phyloP scores from a whole-genome alignment of 768 basidiomycete genomes.

The Clavulina sp. region DNA sequence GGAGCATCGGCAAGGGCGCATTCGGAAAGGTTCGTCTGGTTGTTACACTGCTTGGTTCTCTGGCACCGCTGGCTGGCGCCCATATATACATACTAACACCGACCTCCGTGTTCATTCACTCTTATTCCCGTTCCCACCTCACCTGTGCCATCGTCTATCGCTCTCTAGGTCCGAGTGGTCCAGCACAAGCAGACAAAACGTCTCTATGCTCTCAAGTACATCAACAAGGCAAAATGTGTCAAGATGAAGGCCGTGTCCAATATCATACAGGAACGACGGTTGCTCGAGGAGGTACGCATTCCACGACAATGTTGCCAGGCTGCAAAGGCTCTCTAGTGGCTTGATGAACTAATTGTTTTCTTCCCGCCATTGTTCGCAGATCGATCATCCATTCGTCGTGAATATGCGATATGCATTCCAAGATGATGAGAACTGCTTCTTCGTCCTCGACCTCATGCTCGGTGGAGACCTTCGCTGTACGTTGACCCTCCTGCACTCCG shows the following conservation, averaged over 20 bases:
- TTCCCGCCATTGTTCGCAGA: slow-evolving; percentile 26
- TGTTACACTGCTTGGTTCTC: neutral
- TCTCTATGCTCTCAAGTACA: slow-evolving; percentile 92
- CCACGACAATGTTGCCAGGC: slow-evolving; percentile 4
- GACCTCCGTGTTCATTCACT: neutral
- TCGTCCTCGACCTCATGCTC: slow-evolving; percentile 92
- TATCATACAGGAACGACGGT: slow-evolving; percentile 80
- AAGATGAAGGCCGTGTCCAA: slow-evolving; percentile 84
- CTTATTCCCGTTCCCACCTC: no score
- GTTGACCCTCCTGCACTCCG: slow-evolving; percentile 17
- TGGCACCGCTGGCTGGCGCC: neutral
- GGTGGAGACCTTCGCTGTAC: slow-evolving; percentile 86
- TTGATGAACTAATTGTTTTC: slow-evolving; percentile 1
- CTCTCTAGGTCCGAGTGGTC: slow-evolving; percentile 73
- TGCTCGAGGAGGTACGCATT: slow-evolving; percentile 68
- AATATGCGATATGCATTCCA: slow-evolving; percentile 94
- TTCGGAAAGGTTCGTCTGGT: slow-evolving; percentile 73
- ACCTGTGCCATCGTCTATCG: slow-evolving; percentile 5
- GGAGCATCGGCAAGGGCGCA: slow-evolving; percentile 90
- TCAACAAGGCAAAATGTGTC: slow-evolving; percentile 87
- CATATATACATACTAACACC: neutral
- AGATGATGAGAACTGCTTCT: slow-evolving; percentile 97
- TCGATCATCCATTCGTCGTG: slow-evolving; percentile 90
- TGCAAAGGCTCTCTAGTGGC: slow-evolving; percentile 3
- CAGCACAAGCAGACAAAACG: slow-evolving; percentile 89